A percentile compares a stretch with the other conserved stretches of the same genome.
These are phyloP conservation scores for Aspergillus carlsbadensis DNA, from an alignment of 495 filamentous ascomycete species.

Conservation along the genomic window DNA sequence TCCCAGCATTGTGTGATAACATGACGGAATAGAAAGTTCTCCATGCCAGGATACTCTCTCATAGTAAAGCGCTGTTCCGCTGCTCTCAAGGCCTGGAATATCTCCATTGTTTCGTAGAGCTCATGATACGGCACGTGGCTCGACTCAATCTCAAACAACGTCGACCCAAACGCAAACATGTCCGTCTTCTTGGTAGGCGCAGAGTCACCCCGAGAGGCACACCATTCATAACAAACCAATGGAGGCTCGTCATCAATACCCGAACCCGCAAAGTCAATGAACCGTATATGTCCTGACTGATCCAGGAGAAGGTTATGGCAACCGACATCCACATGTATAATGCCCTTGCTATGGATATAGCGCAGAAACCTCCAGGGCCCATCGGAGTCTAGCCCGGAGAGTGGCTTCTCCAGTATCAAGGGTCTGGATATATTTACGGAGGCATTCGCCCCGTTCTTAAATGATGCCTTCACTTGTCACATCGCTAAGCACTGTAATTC, in stretches of 20 bases:
- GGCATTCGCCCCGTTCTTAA: slow-evolving; percentile 10
- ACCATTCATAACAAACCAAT: slow-evolving; percentile 19
- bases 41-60: slow-evolving; percentile 10
- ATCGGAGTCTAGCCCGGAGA: slow-evolving; percentile 1
- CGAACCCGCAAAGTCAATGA: slow-evolving; percentile 24
- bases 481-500: slow-evolving; percentile 1
- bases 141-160: slow-evolving; percentile 18
- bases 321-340: slow-evolving; percentile 20
- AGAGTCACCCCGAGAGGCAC: slow-evolving; percentile 9
- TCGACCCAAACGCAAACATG: slow-evolving; percentile 23
- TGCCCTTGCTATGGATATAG: slow-evolving; percentile 18
- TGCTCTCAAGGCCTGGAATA: not conserved
- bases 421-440: slow-evolving; percentile 8
- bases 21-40: slow-evolving; percentile 5
- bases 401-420: not conserved
- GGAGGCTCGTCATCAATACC: slow-evolving; percentile 16
- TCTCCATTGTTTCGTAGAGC: not conserved
- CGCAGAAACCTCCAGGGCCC: slow-evolving; percentile 12
- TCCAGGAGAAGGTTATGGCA: slow-evolving; percentile 19
- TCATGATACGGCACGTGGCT: slow-evolving; percentile 11
- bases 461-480: slow-evolving; percentile 9
- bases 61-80: slow-evolving; percentile 7
- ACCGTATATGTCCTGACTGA: slow-evolving; percentile 15
- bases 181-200: slow-evolving; percentile 10
- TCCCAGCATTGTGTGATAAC: slow-evolving; percentile 11